Percentiles rank a stretch among this genome's conserved stretches.
Conservation (phyloP, 306 rosid genomes). For the Dicorynia guianensis region DNA sequence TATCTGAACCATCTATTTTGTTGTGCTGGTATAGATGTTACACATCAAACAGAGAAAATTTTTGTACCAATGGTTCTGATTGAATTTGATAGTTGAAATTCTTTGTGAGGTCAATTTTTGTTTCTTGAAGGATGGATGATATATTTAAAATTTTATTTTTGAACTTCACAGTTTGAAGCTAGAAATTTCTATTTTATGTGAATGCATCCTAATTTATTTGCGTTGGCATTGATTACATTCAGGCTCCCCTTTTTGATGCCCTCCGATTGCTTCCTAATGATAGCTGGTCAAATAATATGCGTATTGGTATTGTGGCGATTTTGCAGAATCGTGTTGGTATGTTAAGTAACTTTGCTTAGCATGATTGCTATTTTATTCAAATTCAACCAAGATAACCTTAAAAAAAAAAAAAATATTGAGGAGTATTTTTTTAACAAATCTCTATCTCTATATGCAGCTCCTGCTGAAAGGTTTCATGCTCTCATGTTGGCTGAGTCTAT, state of each 20-base stretch:
- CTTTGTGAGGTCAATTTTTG: conserved; percentile 1
- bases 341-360: conserved; percentile 42
- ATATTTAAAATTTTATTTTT: conserved; percentile 22
- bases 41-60: no score
- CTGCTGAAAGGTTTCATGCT: conserved; percentile 86
- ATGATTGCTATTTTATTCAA: conserved; percentile 13
- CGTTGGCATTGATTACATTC: conserved; percentile 39
- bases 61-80: background rate
- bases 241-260: conserved; percentile 64
- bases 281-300: conserved; percentile 67
- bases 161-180: conserved; percentile 20
- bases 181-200: conserved; percentile 19
- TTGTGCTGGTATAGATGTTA: conserved; percentile 1
- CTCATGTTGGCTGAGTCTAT: conserved; percentile 86
- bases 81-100: conserved; percentile 26
- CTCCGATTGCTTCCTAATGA: conserved; percentile 58
- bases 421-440: background rate
- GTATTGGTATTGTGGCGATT: conserved; percentile 76
- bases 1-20: conserved; percentile 14
- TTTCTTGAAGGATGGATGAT: conserved; percentile 19
- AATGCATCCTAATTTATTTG: conserved; percentile 29
- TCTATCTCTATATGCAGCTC: conserved; percentile 55
- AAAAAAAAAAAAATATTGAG: background rate
- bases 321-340: conserved; percentile 93
- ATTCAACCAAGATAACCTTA: conserved; percentile 25